phyloP scores from a whole-genome alignment of 2,329 filamentous ascomycete species.

The Pseudogymnoascus sp. region DNA sequence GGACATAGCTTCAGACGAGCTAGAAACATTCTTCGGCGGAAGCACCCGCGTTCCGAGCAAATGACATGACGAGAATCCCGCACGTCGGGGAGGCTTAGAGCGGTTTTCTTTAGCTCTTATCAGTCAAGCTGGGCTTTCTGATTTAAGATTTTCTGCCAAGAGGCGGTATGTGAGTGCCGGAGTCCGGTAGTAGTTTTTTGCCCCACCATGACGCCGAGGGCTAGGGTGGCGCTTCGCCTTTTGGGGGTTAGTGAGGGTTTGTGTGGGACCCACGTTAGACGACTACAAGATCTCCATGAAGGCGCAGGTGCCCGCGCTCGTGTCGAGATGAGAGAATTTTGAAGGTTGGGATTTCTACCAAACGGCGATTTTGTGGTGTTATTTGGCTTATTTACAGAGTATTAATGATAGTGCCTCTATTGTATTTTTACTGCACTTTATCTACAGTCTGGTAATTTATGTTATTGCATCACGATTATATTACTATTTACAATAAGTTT shows the following conservation, averaged over 20 bases:
- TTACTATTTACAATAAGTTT: not conserved
- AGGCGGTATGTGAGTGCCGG: not conserved
- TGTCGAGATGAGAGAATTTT: not conserved
- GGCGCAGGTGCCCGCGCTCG: not conserved
- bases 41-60: not conserved
- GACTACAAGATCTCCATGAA: conserved; percentile 6
- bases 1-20: not conserved
- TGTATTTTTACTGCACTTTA: not conserved
- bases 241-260: not conserved
- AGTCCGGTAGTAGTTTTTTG: not conserved
- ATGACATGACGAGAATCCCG: not conserved
- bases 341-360: not conserved
- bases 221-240: not conserved
- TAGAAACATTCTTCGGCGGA: not conserved
- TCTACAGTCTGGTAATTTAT: not conserved
- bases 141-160: conserved; percentile 6
- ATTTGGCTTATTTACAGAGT: not conserved
- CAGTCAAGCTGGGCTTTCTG: not conserved
- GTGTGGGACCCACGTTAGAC: not conserved
- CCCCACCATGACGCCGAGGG: not conserved
- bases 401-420: not conserved
- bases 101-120: not conserved
- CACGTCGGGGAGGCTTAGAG: not conserved
- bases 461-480: not conserved
- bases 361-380: not conserved